A percentile compares a stretch with the other conserved stretches of the same genome.
These are phyloP conservation scores for Acorus calamus DNA, from an alignment of 106 monocot genomes.

Conservation along the genomic window DNA sequence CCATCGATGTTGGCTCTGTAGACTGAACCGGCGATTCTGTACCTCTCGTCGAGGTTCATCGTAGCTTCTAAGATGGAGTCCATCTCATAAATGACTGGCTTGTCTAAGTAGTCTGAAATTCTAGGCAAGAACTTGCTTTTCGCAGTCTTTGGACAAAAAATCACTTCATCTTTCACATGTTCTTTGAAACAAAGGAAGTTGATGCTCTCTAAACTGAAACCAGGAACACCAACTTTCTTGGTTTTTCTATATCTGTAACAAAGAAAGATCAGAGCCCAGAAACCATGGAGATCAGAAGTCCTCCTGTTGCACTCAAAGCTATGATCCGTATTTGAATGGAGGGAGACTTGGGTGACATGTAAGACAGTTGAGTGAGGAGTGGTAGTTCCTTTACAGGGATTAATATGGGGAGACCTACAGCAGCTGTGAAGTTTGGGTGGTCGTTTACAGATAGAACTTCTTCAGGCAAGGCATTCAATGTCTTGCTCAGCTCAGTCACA, in stretches of 20 bases:
- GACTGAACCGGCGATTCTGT: conserved; percentile 15
- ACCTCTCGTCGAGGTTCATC: conserved; percentile 26
- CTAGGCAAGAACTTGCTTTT: conserved; percentile 20
- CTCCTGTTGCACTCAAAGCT: neutral
- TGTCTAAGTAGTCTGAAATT: conserved; percentile 30
- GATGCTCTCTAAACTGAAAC: neutral
- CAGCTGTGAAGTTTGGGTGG: conserved; percentile 14
- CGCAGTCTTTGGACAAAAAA: neutral
- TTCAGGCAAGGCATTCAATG: conserved; percentile 17
- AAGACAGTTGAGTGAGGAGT: conserved; percentile 3
- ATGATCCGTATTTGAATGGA: conserved; percentile 1
- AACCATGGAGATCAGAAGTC: conserved; percentile 5
- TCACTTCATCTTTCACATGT: neutral
- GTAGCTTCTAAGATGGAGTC: conserved; percentile 31
- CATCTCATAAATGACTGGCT: conserved; percentile 8
- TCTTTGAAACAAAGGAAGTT: conserved; percentile 7
- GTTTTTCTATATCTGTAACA: neutral
- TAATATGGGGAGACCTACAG: conserved; percentile 16
- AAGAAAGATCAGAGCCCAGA: conserved; percentile 1
- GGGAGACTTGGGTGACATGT: neutral
- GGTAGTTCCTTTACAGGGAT: conserved; percentile 21
- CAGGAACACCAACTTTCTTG: neutral
- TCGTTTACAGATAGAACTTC: conserved; percentile 12
- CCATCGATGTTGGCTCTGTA: conserved; percentile 27
- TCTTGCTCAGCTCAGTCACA: conserved; percentile 12